phyloP scores from a whole-genome alignment of 2,329 filamentous ascomycete species.

The Helminthosporium solani region DNA sequence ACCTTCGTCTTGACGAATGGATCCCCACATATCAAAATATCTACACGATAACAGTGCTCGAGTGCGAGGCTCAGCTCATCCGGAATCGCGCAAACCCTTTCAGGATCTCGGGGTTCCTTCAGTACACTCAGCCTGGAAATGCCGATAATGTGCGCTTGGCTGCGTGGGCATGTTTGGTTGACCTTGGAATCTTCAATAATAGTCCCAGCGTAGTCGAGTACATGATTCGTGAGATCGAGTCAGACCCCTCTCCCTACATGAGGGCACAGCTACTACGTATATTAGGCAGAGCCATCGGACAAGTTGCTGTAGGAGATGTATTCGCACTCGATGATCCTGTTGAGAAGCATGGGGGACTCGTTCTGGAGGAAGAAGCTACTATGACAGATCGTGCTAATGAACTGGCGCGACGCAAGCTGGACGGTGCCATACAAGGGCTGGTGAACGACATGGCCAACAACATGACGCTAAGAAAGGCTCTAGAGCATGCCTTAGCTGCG shows the following conservation, averaged over 20 bases:
- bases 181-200: conserved; percentile 54
- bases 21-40: conserved; percentile 65
- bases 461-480: conserved; percentile 50
- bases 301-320: conserved; percentile 59
- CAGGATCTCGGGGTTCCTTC: conserved; percentile 59
- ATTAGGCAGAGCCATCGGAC: conserved; percentile 58
- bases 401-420: conserved; percentile 57
- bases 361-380: conserved; percentile 57
- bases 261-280: conserved; percentile 54
- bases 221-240: conserved; percentile 57
- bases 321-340: conserved; percentile 31
- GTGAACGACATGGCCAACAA: conserved; percentile 55
- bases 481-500: conserved; percentile 59
- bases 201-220: conserved; percentile 56
- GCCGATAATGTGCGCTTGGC: conserved; percentile 61
- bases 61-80: conserved; percentile 59
- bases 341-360: conserved; percentile 46
- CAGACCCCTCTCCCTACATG: conserved; percentile 60
- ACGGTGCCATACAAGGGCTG: conserved; percentile 59
- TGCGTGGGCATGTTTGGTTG: conserved; percentile 59
- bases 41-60: conserved; percentile 61
- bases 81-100: conserved; percentile 54
- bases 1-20: conserved; percentile 66
- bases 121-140: conserved; percentile 61
- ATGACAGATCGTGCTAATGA: conserved; percentile 50